These are phyloP conservation scores for Trifolium repens DNA, from an alignment of 306 rosid genomes.

Conservation along the genomic window DNA sequence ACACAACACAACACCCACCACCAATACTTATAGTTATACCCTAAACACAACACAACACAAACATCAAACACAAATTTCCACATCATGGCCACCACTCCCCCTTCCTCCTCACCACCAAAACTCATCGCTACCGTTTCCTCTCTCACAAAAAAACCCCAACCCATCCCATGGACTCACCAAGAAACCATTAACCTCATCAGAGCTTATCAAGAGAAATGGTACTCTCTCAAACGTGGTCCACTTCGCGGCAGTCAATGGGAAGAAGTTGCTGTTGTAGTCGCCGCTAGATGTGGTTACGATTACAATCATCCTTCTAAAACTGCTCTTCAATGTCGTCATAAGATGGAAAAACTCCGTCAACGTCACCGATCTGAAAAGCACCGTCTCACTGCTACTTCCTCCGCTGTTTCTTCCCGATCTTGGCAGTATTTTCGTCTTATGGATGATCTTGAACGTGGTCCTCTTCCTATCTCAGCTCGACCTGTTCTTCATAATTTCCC, in stretches of 20 bases:
- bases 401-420: not conserved
- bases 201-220: constrained; percentile 91
- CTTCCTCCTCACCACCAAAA: not conserved
- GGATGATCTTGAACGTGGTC: constrained; percentile 78
- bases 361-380: constrained; percentile 71
- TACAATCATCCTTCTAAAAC: constrained; percentile 64
- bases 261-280: constrained; percentile 83
- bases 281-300: constrained; percentile 82
- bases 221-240: constrained; percentile 75
- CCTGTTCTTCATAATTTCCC: constrained; percentile 43
- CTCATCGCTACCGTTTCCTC: not conserved
- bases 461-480: constrained; percentile 71
- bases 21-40: too few species aligned
- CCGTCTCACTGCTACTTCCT: constrained; percentile 28
- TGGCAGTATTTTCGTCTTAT: constrained; percentile 85
- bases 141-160: constrained; percentile 53
- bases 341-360: constrained; percentile 94
- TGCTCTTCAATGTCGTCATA: constrained; percentile 84
- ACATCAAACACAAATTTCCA: not conserved
- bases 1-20: too few species aligned
- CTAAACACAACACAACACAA: too few species aligned
- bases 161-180: constrained; percentile 85
- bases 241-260: constrained; percentile 88
- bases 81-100: not conserved
- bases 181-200: constrained; percentile 82